phyloP scores from a whole-genome alignment of 2,329 filamentous ascomycete genomes.

The Fusarium annulatum region DNA sequence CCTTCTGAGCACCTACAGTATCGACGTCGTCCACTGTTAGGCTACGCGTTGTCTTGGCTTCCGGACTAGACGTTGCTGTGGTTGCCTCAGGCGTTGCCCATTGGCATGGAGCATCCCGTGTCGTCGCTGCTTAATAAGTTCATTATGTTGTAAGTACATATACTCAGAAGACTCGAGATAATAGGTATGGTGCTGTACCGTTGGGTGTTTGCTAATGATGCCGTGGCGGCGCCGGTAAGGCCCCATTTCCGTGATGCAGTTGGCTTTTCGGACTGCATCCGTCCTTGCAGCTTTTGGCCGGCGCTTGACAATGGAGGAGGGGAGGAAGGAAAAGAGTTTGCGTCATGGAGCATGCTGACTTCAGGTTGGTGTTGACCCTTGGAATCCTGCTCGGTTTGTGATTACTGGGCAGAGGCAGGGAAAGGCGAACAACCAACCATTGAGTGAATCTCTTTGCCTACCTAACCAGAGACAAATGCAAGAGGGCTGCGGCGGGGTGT shows the following conservation, averaged over 20 bases:
- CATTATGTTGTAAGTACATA: background rate
- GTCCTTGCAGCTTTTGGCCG: conserved; percentile 25
- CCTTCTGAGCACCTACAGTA: background rate
- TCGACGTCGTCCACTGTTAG: background rate
- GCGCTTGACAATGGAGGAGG: conserved; percentile 14
- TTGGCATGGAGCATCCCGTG: background rate
- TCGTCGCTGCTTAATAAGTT: background rate
- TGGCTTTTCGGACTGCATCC: conserved; percentile 16
- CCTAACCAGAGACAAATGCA: background rate
- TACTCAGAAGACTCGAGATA: background rate
- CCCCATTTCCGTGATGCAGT: conserved; percentile 17
- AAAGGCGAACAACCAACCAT: conserved; percentile 1
- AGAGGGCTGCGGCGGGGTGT: conserved; percentile 24
- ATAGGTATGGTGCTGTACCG: background rate
- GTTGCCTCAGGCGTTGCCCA: conserved; percentile 7
- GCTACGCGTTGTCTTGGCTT: background rate
- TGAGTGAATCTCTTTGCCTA: background rate
- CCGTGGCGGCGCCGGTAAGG: conserved; percentile 31
- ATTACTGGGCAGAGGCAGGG: conserved; percentile 8
- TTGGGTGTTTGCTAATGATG: conserved; percentile 36
- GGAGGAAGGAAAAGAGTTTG: conserved; percentile 23
- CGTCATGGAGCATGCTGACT: conserved; percentile 40
- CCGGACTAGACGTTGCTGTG: background rate
- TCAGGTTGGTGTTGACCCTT: conserved; percentile 30
- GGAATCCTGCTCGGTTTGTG: conserved; percentile 34